These are phyloP conservation scores for Ceratocystis variospora DNA, from an alignment of 2,329 filamentous ascomycete species.

Conservation along the genomic window DNA sequence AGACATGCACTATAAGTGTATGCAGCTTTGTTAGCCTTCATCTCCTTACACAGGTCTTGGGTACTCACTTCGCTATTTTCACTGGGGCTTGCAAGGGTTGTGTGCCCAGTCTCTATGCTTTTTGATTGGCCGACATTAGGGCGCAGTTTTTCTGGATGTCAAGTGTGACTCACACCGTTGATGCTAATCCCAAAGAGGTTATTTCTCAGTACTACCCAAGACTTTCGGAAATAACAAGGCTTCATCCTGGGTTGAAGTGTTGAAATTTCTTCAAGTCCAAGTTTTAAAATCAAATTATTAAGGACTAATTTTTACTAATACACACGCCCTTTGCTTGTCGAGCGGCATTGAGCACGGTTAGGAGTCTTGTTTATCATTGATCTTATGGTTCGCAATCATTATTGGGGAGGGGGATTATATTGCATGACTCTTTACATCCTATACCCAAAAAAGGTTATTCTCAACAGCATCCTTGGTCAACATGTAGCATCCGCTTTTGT, in stretches of 20 bases:
- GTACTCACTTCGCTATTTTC: not conserved
- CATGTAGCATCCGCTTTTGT: conserved; percentile 16
- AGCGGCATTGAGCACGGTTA: not conserved
- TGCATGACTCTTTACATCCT: not conserved
- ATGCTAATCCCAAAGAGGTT: conserved; percentile 2
- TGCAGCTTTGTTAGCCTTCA: not conserved
- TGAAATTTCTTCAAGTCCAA: not conserved
- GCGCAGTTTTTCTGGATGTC: conserved; percentile 1
- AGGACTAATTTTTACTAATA: not conserved
- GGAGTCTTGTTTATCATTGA: not conserved
- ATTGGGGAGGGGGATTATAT: not conserved
- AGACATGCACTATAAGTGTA: too few species aligned
- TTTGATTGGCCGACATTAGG: not conserved
- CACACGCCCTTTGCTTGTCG: not conserved
- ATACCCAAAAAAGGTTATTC: not conserved
- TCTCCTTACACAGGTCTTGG: not conserved
- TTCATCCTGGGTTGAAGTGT: not conserved
- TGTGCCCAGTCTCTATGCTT: not conserved
- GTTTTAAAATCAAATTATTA: not conserved
- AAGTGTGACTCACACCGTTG: conserved; percentile 11
- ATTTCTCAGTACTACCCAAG: not conserved
- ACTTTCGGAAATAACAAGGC: not conserved
- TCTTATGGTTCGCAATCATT: not conserved
- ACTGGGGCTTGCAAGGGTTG: not conserved
- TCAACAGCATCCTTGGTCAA: not conserved